Evolutionary conservation across 176 grass and related monocot genomes (phyloP).

Genomic region (Musa acuminata): DNA sequence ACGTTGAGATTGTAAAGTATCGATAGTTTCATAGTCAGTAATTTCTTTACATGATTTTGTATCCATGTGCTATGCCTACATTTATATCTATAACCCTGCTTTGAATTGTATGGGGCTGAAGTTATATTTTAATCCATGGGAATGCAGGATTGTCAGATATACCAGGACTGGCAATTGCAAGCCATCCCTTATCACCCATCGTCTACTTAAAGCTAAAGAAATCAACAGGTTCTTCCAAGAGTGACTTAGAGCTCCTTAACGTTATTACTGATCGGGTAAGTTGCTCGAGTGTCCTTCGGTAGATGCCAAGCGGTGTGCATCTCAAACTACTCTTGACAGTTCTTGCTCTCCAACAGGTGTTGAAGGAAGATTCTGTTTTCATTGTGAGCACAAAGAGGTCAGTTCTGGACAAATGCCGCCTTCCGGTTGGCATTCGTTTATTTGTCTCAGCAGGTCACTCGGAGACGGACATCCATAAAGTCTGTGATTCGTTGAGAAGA

Average conservation of each 20-base stretch:
- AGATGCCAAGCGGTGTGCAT: not conserved
- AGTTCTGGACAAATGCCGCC: slow-evolving; percentile 61
- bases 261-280: slow-evolving; percentile 57
- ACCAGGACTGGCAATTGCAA: slow-evolving; percentile 54
- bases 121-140: slow-evolving; percentile 5
- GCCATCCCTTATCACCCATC: slow-evolving; percentile 57
- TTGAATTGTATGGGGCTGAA: not conserved
- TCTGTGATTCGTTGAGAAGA: slow-evolving; percentile 54
- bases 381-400: slow-evolving; percentile 69
- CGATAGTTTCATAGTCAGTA: not conserved
- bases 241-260: slow-evolving; percentile 55
- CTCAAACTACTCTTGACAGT: not conserved
- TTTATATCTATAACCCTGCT: not conserved
- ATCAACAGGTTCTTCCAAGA: slow-evolving; percentile 36
- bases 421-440: slow-evolving; percentile 63
- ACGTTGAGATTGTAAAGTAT: not conserved
- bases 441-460: slow-evolving; percentile 66
- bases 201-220: slow-evolving; percentile 80
- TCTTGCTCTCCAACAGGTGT: slow-evolving; percentile 30
- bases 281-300: not conserved
- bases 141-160: slow-evolving; percentile 55
- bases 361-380: slow-evolving; percentile 87
- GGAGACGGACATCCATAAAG: slow-evolving; percentile 50
- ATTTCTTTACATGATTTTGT: too few relatives aligned
- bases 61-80: too few relatives aligned